phyloP scores from a whole-genome alignment of 1,139 yeast genomes.

The Nakaseomyces sp. region DNA sequence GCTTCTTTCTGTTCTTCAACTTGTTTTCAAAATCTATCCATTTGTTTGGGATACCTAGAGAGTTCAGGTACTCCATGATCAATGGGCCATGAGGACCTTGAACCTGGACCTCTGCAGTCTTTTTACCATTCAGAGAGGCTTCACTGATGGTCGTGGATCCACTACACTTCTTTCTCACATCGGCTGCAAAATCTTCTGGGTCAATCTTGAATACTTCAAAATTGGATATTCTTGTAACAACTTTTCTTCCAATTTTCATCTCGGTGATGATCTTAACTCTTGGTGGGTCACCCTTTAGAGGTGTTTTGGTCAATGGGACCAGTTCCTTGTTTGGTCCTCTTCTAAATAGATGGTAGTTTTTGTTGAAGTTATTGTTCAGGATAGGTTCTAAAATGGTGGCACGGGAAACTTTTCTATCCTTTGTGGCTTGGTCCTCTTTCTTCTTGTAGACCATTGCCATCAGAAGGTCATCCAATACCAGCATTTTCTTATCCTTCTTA shows the following conservation, averaged over 20 bases:
- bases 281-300: constrained; percentile 61
- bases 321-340: constrained; percentile 33
- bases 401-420: constrained; percentile 34
- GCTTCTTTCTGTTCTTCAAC: constrained; percentile 46
- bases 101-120: constrained; percentile 57
- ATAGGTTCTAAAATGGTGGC: constrained; percentile 47
- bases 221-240: constrained; percentile 63
- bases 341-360: constrained; percentile 47
- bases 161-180: constrained; percentile 70
- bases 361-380: constrained; percentile 43
- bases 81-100: constrained; percentile 82
- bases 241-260: constrained; percentile 72
- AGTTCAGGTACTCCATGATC: constrained; percentile 50
- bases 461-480: constrained; percentile 46
- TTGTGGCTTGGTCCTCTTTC: constrained; percentile 16
- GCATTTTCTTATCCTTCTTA: constrained; percentile 38
- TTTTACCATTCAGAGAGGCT: constrained; percentile 45
- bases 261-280: constrained; percentile 60
- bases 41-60: constrained; percentile 56
- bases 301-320: constrained; percentile 31
- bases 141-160: constrained; percentile 74
- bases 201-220: constrained; percentile 62
- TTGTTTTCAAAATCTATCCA: constrained; percentile 65
- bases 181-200: constrained; percentile 57
- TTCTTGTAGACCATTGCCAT: constrained; percentile 28